Base-by-base conservation (phyloP, 495 filamentous ascomycete species). In the Penicillium coprophilum region DNA sequence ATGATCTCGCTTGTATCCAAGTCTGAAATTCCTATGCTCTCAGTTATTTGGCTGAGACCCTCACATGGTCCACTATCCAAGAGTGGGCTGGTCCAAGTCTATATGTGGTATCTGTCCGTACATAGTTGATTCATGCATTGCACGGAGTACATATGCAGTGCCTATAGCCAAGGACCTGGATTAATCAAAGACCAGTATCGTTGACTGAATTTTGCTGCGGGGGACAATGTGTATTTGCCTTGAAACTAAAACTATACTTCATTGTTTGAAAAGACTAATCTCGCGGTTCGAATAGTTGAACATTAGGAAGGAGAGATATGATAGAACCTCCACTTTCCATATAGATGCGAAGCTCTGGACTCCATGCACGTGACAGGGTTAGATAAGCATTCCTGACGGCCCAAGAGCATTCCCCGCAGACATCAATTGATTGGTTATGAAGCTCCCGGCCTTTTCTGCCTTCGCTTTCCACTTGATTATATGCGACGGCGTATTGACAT, bases 381-480 rank as follows among this genome's bases (percentile, higher is more conserved):
- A n/a, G n/a, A n/a, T n/a, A n/a, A n/a, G n/a, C n/a, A n/a, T n/a
- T n/a, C n/a, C n/a, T n/a, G n/a, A n/a, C n/a, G n/a, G n/a, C n/a
- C n/a, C n/a, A n/a, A n/a, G n/a, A n/a, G n/a, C n/a, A n/a, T 19
- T 46, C 41, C 51, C 51, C 50, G 50, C 50, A 53, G 32, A 23
- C 12, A 13, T 19, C 15, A 28, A 27, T 32, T 63, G 60, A 54
- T 62, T 62, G 40, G 52, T 48, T 11, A 43, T 51, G 39, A 51
- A 56, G 51, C 52, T 54, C 21, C 52, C 7, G 27, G 34, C 51
- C 23, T 59, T 62, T 54, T 59, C n/a, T 36, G 40, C 52, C 30
- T 27, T 27, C 55, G 44, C 43, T 13, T 38, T 30, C 44, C 48
- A 46, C 46, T 53, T n/a, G 24, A 30, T 40, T 13, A 55, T 44